Percentiles rank a stretch among this genome's conserved stretches.
phyloP scores from a whole-genome alignment of 768 basidiomycete genomes.

The Russula dissimulans region DNA sequence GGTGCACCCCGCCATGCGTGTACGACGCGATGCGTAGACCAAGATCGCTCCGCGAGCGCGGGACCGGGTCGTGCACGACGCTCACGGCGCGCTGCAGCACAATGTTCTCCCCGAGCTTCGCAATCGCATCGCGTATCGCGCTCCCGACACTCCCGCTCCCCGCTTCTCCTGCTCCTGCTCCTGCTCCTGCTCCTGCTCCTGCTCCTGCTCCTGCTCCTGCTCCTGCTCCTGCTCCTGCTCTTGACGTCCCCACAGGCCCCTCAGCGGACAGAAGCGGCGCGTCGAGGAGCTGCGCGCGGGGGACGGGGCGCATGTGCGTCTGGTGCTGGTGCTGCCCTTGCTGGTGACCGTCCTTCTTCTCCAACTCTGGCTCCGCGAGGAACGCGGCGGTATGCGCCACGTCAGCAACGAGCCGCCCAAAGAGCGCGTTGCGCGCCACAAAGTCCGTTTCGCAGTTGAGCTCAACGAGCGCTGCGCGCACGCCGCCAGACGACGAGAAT shows the following conservation, averaged over 20 bases:
- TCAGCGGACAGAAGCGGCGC: conserved; percentile 55
- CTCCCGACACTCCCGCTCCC: conserved; percentile 38
- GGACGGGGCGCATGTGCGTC: conserved; percentile 38
- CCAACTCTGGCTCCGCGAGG: conserved; percentile 36
- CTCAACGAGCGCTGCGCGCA: conserved; percentile 83
- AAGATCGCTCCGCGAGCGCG: neutral
- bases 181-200: conserved; percentile 29
- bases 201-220: too few relatives aligned
- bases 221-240: too few relatives aligned
- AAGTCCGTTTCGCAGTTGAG: conserved; percentile 97
- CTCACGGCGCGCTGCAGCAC: conserved; percentile 48
- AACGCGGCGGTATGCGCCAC: conserved; percentile 81
- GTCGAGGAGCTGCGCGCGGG: conserved; percentile 44
- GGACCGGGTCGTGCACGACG: conserved; percentile 23
- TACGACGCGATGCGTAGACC: conserved; percentile 16
- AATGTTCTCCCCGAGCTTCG: conserved; percentile 66
- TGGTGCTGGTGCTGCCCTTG: too few relatives aligned
- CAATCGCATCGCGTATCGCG: conserved; percentile 60
- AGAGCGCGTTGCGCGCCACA: conserved; percentile 79
- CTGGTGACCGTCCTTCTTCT: neutral
- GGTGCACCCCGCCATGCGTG: conserved; percentile 10
- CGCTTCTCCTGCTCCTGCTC: too few relatives aligned
- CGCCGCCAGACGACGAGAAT: conserved; percentile 27
- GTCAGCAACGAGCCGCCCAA: conserved; percentile 63
- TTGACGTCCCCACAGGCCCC: neutral